Percentiles rank a stretch among this genome's conserved stretches.
These are phyloP conservation scores for Magnusiomyces paraingens DNA, from an alignment of 1,139 yeast species.

Conservation along the genomic window DNA sequence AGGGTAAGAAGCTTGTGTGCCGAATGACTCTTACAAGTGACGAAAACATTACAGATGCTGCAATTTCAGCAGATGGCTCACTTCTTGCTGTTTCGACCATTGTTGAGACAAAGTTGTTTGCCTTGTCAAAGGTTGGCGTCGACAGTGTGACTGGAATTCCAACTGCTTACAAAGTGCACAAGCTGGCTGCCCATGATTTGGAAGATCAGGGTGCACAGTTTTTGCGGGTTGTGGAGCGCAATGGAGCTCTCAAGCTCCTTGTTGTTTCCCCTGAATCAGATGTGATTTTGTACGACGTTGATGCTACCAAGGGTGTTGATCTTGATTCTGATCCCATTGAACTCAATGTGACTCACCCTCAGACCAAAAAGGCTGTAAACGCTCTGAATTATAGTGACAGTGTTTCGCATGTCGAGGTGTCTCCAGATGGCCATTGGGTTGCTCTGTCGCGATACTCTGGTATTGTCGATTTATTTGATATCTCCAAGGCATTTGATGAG, in stretches of 20 bases:
- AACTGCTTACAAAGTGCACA: conserved; percentile 22
- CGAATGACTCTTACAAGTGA: conserved; percentile 67
- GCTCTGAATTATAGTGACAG: conserved; percentile 32
- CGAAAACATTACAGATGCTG: conserved; percentile 69
- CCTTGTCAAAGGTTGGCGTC: conserved; percentile 36
- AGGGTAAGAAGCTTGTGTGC: conserved; percentile 47
- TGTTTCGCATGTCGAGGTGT: conserved; percentile 47
- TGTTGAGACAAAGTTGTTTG: conserved; percentile 62
- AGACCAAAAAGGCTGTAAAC: conserved; percentile 26
- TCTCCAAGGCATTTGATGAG: conserved; percentile 24
- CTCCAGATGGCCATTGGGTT: conserved; percentile 40
- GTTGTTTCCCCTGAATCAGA: conserved; percentile 64
- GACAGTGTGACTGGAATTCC: conserved; percentile 4
- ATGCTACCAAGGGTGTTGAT: conserved; percentile 11
- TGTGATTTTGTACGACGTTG: conserved; percentile 35
- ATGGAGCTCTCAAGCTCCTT: conserved; percentile 34
- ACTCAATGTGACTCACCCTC: conserved; percentile 16
- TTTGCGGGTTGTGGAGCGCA: conserved; percentile 11
- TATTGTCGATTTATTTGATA: conserved; percentile 50
- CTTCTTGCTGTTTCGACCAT: conserved; percentile 67
- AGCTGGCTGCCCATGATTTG: conserved; percentile 34
- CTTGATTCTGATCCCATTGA: conserved; percentile 14
- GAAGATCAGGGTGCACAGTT: conserved; percentile 50
- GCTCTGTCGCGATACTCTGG: conserved; percentile 63
- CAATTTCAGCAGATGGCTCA: conserved; percentile 60